Evolutionary conservation across 1,139 yeast species (phyloP).

Genomic region (Sugiyamaella novakii): DNA sequence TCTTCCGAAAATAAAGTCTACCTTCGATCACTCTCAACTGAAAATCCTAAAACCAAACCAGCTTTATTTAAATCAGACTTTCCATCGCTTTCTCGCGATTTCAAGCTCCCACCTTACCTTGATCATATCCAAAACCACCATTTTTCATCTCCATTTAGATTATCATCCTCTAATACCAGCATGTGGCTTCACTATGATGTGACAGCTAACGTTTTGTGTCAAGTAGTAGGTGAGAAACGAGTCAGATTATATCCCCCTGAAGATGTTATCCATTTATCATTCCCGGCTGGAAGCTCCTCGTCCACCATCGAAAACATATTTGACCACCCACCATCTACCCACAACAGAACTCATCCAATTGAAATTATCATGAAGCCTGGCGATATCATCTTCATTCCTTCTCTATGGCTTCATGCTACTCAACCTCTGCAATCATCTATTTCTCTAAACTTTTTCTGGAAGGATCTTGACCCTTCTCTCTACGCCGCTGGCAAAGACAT

Average conservation of each 20-base stretch:
- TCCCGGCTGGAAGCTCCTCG: conserved; percentile 42
- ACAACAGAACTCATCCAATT: conserved; percentile 34
- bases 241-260: conserved; percentile 43
- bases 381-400: conserved; percentile 43
- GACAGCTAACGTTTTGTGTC: conserved; percentile 44
- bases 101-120: conserved; percentile 37
- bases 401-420: conserved; percentile 47
- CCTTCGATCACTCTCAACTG: conserved; percentile 39
- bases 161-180: conserved; percentile 41
- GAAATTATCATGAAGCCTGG: conserved; percentile 44
- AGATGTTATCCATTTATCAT: conserved; percentile 37
- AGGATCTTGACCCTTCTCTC: conserved; percentile 34
- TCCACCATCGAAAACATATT: conserved; percentile 42
- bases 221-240: conserved; percentile 40
- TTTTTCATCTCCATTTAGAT: conserved; percentile 43
- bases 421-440: conserved; percentile 39
- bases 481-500: conserved; percentile 43
- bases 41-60: conserved; percentile 39
- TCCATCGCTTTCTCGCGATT: conserved; percentile 38
- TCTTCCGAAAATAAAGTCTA: conserved; percentile 29
- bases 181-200: conserved; percentile 47
- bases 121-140: conserved; percentile 27
- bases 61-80: conserved; percentile 40
- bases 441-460: conserved; percentile 44
- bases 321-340: conserved; percentile 20